Evolutionary conservation across 2,329 filamentous ascomycete genomes (phyloP), one percentile per base, ranked within the genome.

Genomic region (Botrytis paeoniae): DNA sequence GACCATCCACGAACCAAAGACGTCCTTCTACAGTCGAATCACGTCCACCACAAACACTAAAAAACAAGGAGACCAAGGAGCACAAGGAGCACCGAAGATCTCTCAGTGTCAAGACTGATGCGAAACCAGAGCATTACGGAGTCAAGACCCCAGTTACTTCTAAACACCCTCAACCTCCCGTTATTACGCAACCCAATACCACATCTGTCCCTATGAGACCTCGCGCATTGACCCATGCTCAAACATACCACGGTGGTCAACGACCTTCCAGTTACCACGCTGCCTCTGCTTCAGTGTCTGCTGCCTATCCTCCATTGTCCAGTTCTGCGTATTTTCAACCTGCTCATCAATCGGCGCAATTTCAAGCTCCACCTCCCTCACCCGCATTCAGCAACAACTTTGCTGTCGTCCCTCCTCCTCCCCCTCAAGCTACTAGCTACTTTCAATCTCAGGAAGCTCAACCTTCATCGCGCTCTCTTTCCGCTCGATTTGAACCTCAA

Each of bases 401-500:
- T 54, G 59, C 69, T 39, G 69, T 70, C 59, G 57, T 29, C 4
- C 59, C 43, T 9, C 12, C 57, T 22, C 29, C 39, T 22, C 29
- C 39, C 25, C 20, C 45, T 20, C 61, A 68, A 39, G 22, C 72
- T 20, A 65, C 32, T 37, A 35, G 45, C 25, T 64, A 73, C 29
- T 73, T 59, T 22, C 39, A 35, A 25, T 25, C 69, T 20, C 60
- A 66, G 16, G 69, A 71, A 18, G 41, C 39, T 20, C 70, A 68
- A 72, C 35, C 41, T 43, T 48, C 57, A 48, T 69, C 75, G n/a
- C 72, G 77, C 66, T 74, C 78, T 32, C 71, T 80, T 14, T 74
- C 75, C 10, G 72, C 71, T 29, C 72, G 78, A 69, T 80, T 80
- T 54, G 77, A 78, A 10, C 74, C 75, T 51, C 64, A 75, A 37